Conservation (phyloP, 345 rosid species). For the Reutealis trisperma region DNA sequence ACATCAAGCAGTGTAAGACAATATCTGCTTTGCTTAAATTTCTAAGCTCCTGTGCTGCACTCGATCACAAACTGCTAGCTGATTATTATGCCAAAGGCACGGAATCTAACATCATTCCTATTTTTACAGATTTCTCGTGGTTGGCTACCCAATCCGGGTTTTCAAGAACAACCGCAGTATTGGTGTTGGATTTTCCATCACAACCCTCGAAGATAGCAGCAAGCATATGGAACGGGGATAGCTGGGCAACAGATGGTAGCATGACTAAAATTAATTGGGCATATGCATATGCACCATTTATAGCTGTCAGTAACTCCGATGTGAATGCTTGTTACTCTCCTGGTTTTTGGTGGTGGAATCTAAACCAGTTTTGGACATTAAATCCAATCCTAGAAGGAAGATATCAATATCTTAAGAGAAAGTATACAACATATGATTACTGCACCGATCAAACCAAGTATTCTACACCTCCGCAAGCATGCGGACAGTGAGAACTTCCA, state of each 20-base stretch:
- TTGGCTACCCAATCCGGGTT: constrained; percentile 12
- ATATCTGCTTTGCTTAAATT: not conserved
- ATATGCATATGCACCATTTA: constrained; percentile 13
- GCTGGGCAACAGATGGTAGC: constrained; percentile 25
- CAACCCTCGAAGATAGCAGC: constrained; percentile 4
- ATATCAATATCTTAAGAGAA: not conserved
- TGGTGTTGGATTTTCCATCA: constrained; percentile 8
- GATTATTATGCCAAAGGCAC: no score
- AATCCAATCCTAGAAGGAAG: not conserved
- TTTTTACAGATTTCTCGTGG: constrained; percentile 15
- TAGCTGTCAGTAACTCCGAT: not conserved
- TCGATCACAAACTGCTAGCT: no score
- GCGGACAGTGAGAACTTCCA: not conserved
- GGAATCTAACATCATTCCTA: no score
- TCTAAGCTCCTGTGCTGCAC: no score
- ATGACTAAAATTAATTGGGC: constrained; percentile 8
- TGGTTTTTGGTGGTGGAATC: constrained; percentile 16
- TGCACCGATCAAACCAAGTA: not conserved
- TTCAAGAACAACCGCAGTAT: constrained; percentile 2
- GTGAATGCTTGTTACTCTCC: not conserved
- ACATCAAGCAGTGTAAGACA: not conserved
- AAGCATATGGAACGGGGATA: constrained; percentile 20
- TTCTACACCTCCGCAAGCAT: not conserved
- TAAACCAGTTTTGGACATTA: not conserved
- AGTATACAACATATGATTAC: constrained; percentile 16